A percentile compares a stretch with the other conserved stretches of the same genome.
phyloP scores from a whole-genome alignment of 768 basidiomycete genomes.

The Suillus tomentosus region DNA sequence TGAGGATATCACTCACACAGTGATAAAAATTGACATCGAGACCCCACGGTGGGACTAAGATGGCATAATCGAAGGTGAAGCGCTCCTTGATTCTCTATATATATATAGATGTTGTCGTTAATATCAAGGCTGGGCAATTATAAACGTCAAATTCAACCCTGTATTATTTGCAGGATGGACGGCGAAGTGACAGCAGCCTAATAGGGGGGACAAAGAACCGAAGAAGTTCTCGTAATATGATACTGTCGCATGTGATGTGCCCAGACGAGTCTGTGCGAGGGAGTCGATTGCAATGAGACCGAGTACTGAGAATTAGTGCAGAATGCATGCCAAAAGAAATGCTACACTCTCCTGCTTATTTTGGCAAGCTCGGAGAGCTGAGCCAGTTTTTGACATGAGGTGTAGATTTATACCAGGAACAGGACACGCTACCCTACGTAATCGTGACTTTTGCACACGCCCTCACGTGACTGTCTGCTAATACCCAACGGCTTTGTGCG shows the following conservation, averaged over 20 bases:
- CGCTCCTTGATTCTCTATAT: neutral
- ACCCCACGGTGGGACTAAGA: neutral
- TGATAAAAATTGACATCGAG: neutral
- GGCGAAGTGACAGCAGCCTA: neutral
- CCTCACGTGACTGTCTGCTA: no score
- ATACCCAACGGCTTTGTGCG: neutral
- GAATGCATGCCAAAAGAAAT: no score
- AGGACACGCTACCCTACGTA: no score
- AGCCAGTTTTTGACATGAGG: no score
- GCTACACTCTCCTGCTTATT: no score
- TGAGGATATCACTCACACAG: constrained; percentile 2
- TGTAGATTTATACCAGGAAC: no score
- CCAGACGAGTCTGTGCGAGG: neutral
- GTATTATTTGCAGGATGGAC: neutral
- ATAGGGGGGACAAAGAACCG: neutral
- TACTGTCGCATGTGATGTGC: neutral
- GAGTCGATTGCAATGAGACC: no score
- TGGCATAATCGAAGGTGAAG: neutral
- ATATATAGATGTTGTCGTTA: neutral
- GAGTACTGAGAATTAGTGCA: no score
- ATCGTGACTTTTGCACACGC: no score
- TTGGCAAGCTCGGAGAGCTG: no score
- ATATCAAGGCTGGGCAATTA: neutral
- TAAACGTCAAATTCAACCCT: neutral
- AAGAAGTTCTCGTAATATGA: neutral